A percentile compares a stretch with the other conserved stretches of the same genome.
Evolutionary conservation across 139 green algal genomes (phyloP).

Genomic region (Pleodorina starrii): DNA sequence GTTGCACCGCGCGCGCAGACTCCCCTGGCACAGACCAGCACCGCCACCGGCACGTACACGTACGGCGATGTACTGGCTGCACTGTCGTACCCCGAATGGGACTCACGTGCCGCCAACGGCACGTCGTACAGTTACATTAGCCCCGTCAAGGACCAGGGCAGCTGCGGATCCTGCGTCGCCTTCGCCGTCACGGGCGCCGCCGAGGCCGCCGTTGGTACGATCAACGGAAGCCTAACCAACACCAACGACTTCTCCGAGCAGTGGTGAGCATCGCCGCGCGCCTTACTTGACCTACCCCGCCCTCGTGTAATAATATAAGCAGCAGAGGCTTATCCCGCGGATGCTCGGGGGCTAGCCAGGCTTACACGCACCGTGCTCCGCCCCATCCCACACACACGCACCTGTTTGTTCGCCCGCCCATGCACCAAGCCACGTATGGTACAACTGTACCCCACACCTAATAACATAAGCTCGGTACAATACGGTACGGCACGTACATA

Average conservation of each 20-base stretch:
- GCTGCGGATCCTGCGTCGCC: slow-evolving; percentile 78
- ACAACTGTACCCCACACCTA: neutral
- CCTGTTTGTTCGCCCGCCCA: neutral
- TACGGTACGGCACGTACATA: neutral
- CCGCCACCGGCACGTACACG: neutral
- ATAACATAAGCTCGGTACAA: neutral
- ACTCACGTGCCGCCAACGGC: slow-evolving; percentile 18
- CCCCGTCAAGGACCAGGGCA: slow-evolving; percentile 72
- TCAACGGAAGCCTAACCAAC: neutral
- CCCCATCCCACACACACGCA: neutral
- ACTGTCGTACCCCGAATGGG: slow-evolving; percentile 8
- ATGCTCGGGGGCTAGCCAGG: neutral
- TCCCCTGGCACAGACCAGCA: neutral
- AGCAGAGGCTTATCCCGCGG: neutral
- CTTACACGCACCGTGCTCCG: neutral
- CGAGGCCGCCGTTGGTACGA: neutral
- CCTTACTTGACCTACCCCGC: neutral
- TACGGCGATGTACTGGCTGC: neutral
- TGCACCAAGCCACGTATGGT: neutral
- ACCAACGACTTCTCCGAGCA: slow-evolving; percentile 5
- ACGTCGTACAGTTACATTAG: slow-evolving; percentile 56
- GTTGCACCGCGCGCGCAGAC: neutral
- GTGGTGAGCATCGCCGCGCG: neutral
- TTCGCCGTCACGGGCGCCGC: slow-evolving; percentile 50
- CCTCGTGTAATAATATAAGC: neutral